A percentile compares a stretch with the other conserved stretches of the same genome.
Evolutionary conservation across 192 early-diverging fungal species (phyloP).

Genomic region (Radiomyces spectabilis): DNA sequence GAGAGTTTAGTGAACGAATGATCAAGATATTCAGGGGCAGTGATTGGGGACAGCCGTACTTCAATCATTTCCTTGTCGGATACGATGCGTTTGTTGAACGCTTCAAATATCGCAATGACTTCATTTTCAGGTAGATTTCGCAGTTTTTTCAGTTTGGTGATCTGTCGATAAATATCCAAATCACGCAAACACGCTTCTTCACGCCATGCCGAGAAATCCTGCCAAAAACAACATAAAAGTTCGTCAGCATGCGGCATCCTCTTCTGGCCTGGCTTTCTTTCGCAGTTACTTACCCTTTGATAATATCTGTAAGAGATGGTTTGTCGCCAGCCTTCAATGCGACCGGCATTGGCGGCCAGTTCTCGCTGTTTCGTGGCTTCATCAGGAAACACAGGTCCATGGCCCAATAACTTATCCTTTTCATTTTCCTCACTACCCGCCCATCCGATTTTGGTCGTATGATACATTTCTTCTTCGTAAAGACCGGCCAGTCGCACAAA

Average conservation of each 20-base stretch:
- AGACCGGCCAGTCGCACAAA: constrained; percentile 74
- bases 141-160: constrained; percentile 45
- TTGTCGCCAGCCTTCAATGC: constrained; percentile 84
- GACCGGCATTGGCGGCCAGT: constrained; percentile 58
- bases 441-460: constrained; percentile 56
- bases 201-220: constrained; percentile 56
- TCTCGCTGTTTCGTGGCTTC: constrained; percentile 58
- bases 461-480: constrained; percentile 66
- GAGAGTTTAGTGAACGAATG: background rate
- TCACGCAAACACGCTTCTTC: constrained; percentile 48
- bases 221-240: constrained; percentile 8
- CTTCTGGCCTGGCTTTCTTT: too few species aligned
- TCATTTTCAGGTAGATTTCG: constrained; percentile 49
- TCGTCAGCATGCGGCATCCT: background rate
- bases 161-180: constrained; percentile 66
- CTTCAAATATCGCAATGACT: constrained; percentile 61
- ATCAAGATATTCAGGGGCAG: background rate
- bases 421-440: constrained; percentile 26
- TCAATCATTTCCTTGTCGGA: constrained; percentile 78
- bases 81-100: constrained; percentile 55
- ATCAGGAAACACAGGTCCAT: constrained; percentile 67
- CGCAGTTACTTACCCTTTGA: constrained; percentile 43
- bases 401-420: constrained; percentile 47
- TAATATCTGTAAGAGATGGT: constrained; percentile 71
- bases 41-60: constrained; percentile 23